Evolutionary conservation across 2,329 filamentous ascomycete genomes (phyloP).

Genomic region (Sphaceloma murrayae): DNA sequence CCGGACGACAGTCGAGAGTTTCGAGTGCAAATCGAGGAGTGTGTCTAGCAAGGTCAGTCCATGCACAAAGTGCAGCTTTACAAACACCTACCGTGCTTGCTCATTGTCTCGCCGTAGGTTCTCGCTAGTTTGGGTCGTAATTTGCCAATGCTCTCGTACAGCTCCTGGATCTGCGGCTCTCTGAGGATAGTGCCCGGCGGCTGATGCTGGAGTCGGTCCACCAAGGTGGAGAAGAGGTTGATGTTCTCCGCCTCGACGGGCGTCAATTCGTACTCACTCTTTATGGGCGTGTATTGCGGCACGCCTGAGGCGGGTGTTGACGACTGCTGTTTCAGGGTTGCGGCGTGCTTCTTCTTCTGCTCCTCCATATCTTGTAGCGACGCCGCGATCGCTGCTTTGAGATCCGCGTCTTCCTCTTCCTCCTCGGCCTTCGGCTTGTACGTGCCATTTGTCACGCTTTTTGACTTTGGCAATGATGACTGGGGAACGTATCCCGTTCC

Average conservation of each 20-base stretch:
- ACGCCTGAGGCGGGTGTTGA: conserved; percentile 39
- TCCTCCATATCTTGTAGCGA: conserved; percentile 96
- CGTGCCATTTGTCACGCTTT: conserved; percentile 28
- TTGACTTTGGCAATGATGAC: conserved; percentile 38
- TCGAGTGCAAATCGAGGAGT: conserved; percentile 84
- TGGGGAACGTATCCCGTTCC: conserved; percentile 64
- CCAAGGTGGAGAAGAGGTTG: conserved; percentile 85
- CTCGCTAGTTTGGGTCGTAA: conserved; percentile 86
- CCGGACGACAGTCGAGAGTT: conserved; percentile 87
- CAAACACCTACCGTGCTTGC: conserved; percentile 74
- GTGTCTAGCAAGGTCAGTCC: conserved; percentile 55
- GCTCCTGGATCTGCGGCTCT: conserved; percentile 93
- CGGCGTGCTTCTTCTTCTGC: conserved; percentile 85
- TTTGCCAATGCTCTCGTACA: conserved; percentile 94
- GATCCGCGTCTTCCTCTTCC: conserved; percentile 83
- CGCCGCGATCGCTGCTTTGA: conserved; percentile 90
- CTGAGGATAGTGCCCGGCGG: conserved; percentile 91
- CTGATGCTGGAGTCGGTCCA: conserved; percentile 89
- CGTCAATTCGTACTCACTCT: conserved; percentile 90
- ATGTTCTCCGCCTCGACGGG: conserved; percentile 95
- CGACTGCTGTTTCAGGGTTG: conserved; percentile 66
- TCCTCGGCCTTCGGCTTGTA: conserved; percentile 36
- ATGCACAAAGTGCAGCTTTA: neutral
- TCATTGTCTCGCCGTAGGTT: conserved; percentile 98
- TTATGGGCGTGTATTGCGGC: conserved; percentile 49